A percentile compares a stretch with the other conserved stretches of the same genome.
These are phyloP conservation scores for Cytospora chrysosperma DNA, from an alignment of 2,329 filamentous ascomycete genomes.

Conservation along the genomic window DNA sequence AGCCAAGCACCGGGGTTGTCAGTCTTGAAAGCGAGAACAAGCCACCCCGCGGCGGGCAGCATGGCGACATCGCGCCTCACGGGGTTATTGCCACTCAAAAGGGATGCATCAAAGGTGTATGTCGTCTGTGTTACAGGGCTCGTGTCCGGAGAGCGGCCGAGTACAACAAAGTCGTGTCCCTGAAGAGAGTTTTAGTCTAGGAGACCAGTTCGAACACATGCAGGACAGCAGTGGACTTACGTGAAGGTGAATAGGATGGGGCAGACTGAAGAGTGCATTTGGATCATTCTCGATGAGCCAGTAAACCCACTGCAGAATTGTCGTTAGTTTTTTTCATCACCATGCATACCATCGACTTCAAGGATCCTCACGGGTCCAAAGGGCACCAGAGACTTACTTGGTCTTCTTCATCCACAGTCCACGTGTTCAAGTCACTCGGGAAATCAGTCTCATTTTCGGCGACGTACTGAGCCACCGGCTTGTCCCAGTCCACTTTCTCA, in stretches of 20 bases:
- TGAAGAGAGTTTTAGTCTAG: conserved; percentile 20
- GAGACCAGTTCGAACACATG: neutral
- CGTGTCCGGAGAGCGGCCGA: conserved; percentile 30
- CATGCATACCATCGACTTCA: too few relatives aligned
- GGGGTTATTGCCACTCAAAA: conserved; percentile 41
- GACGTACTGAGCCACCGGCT: conserved; percentile 40
- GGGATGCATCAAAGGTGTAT: conserved; percentile 30
- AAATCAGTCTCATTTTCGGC: conserved; percentile 31
- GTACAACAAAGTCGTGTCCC: conserved; percentile 33
- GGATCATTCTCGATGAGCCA: conserved; percentile 34
- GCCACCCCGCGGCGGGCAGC: conserved; percentile 43
- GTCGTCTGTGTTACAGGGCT: conserved; percentile 18
- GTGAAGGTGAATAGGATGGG: conserved; percentile 37
- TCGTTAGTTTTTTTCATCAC: neutral
- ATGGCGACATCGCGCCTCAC: conserved; percentile 47
- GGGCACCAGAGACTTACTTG: conserved; percentile 18
- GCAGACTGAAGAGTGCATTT: conserved; percentile 25
- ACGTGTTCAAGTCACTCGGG: conserved; percentile 30
- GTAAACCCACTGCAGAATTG: conserved; percentile 29
- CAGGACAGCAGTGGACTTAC: conserved; percentile 8
- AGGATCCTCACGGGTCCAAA: too few relatives aligned
- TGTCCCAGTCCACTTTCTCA: conserved; percentile 41
- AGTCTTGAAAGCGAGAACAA: conserved; percentile 46
- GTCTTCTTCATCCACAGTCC: conserved; percentile 29
- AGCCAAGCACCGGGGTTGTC: conserved; percentile 50